Base-by-base conservation (phyloP, 73 alveolate genomes). In the Tetrahymena malaccensis region DNA sequence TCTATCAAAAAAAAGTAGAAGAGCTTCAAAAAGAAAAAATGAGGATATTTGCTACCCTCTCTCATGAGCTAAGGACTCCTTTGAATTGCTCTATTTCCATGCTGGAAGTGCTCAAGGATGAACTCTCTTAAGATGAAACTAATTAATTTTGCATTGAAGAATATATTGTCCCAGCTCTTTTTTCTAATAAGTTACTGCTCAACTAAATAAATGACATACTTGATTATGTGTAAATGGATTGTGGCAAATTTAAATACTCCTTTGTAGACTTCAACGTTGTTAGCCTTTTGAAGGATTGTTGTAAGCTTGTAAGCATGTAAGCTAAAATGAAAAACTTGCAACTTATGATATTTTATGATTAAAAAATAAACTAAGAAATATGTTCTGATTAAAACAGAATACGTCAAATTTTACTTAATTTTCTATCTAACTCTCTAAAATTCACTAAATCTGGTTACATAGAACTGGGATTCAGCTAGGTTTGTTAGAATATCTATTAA, bases 51-150 rank as follows among this genome's bases (percentile, higher is more conserved):
- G 89, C 43, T 0, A 70, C 97, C 0, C 84, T 95, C n/a, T 85
- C 95, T 1, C 97, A 95, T 89, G 97, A 95, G 55, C 84, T 95
- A 34, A 50, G 97, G 55, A 95, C 97, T 33, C 97, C 97, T 34
- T 85, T 95, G 34, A 95, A 95, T 85, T 95, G 97, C 89, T 89
- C 95, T 31, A 27, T 95, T 17, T 95, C 93, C 34, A 21, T 95
- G 37, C 43, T 95, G 16, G 84, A 89, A 34, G 85, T 89, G 12
- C 33, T 89, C 43, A 93, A 50, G 34, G 44, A 85, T 35, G 43
- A 85, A 43, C 43, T 89, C 15, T 70, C 35, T 19, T 25, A n/a
- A 5, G 34, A 70, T 7, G 4, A 70, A 70, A 4, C 0, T 1
- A 34, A 95, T 55, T 37, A 83, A 85, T 84, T 85, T 35, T 38